Evolutionary conservation across 148 eudicot species (phyloP).

Genomic region (Simmondsia chinensis): DNA sequence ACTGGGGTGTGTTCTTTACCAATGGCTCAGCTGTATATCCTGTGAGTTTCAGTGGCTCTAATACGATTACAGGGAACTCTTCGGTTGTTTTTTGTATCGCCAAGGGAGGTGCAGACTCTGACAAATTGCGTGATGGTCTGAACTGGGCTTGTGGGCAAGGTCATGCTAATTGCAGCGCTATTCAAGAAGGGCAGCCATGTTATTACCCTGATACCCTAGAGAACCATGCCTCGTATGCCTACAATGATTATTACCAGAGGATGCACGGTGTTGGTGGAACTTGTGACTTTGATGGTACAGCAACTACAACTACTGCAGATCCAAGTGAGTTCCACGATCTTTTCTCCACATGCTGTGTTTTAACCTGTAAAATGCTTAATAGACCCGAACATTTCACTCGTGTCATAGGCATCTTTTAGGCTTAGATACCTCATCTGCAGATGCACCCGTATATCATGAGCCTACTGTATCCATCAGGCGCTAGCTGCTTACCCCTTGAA

Average conservation of each 20-base stretch:
- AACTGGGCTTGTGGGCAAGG: constrained; percentile 97
- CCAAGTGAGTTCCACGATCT: constrained; percentile 63
- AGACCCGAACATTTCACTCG: background rate
- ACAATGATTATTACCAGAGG: constrained; percentile 83
- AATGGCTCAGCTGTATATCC: constrained; percentile 77
- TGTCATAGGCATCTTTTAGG: background rate
- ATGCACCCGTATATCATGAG: background rate
- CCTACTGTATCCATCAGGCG: too few species aligned
- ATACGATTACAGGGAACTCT: constrained; percentile 30
- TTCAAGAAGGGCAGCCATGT: constrained; percentile 77
- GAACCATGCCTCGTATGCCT: constrained; percentile 94
- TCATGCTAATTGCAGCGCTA: constrained; percentile 71
- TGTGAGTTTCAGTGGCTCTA: constrained; percentile 34
- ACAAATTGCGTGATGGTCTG: constrained; percentile 53
- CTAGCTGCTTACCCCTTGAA: too few species aligned
- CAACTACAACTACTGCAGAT: constrained; percentile 45
- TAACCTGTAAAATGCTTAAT: background rate
- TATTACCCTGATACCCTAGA: constrained; percentile 67
- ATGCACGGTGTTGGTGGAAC: constrained; percentile 77
- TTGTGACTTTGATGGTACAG: constrained; percentile 91
- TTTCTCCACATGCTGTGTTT: background rate
- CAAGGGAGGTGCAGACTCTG: constrained; percentile 45
- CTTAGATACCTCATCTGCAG: too few species aligned
- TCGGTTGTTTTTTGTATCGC: constrained; percentile 62
- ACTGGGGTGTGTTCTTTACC: constrained; percentile 61